Base-by-base conservation (phyloP, 2,329 filamentous ascomycete genomes). In the Aschersonia sp. region DNA sequence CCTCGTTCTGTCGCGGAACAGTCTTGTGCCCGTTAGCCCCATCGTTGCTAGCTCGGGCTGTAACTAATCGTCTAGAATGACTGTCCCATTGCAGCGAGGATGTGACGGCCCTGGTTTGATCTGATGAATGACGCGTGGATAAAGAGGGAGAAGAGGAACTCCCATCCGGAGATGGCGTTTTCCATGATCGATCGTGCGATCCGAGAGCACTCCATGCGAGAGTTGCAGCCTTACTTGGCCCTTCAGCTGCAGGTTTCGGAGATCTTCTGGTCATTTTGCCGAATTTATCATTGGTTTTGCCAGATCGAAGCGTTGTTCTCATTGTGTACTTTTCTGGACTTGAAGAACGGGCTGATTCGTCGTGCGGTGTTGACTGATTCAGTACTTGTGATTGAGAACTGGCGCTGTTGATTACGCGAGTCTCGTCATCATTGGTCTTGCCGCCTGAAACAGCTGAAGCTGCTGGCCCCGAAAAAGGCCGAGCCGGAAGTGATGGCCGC, bases 151-250 rank as follows among this genome's bases (percentile, higher is more conserved):
- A 45, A 42, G 52, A 48, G 31, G 56, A 51, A 30, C 53, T 51
- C 9, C 47, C 47, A 9, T 63, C 60, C 10, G 59, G 53, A 30
- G 55, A 53, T 31, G 55, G 45, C 40, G 55, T 50, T 49, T 59
- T 60, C 43, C 54, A 42, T 48, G 56, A 50, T 43, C 61, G 63
- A 31, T 72, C 68, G 51, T 60, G 63, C 4, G 67, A 62, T 9
- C 65, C 64, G 10, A 75, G 59, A 20, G 67, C 65, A 47, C 61
- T 70, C 78, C 80, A 84, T 32, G 80, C 80, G 47, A 83, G 58
- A 3, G 75, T 77, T 30, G 80, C 80, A 41, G 80, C 80, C 57
- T 78, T 80, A 60, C 72, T 82, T 9, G 79, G 73, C 1, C 78
- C 73, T 48, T 78, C 77, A 38, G 63, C 62, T 20, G 63, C 62